These are phyloP conservation scores for Flaveria brownii DNA, from an alignment of 129 eudicot genomes.

Conservation along the genomic window DNA sequence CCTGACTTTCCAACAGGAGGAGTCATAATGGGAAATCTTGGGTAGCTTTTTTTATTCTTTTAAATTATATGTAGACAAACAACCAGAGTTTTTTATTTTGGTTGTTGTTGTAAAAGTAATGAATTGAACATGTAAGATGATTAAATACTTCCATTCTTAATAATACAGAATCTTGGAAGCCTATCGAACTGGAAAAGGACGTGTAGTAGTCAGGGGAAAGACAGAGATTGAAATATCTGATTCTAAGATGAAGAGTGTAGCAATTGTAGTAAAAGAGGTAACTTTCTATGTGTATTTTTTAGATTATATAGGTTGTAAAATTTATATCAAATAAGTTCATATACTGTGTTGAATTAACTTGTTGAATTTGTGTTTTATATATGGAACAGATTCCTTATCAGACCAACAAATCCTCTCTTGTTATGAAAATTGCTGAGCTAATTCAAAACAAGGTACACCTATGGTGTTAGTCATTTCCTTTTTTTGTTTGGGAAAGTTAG, in stretches of 20 bases:
- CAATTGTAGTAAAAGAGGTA: constrained; percentile 92
- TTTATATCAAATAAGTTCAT: neutral
- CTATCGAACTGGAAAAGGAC: constrained; percentile 88
- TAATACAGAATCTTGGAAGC: constrained; percentile 80
- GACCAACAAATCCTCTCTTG: constrained; percentile 91
- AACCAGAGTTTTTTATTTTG: neutral
- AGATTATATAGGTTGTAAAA: constrained; percentile 19
- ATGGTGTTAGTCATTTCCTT: constrained; percentile 8
- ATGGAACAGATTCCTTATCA: constrained; percentile 88
- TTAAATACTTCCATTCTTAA: neutral
- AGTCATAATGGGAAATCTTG: constrained; percentile 81
- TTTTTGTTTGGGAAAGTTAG: neutral
- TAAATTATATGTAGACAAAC: neutral
- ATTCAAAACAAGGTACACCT: constrained; percentile 79
- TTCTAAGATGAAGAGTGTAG: constrained; percentile 69
- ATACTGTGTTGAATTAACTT: constrained; percentile 8
- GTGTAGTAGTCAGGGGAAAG: constrained; percentile 87
- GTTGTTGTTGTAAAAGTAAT: constrained; percentile 14
- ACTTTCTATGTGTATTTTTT: constrained; percentile 4
- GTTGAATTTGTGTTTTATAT: constrained; percentile 17
- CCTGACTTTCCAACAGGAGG: constrained; percentile 99
- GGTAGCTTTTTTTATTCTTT: constrained; percentile 44
- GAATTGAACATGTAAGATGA: neutral
- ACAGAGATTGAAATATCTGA: constrained; percentile 76
- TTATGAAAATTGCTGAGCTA: constrained; percentile 88